These are phyloP conservation scores for Solanum piurae DNA, from an alignment of 257 asterid species.

Conservation along the genomic window DNA sequence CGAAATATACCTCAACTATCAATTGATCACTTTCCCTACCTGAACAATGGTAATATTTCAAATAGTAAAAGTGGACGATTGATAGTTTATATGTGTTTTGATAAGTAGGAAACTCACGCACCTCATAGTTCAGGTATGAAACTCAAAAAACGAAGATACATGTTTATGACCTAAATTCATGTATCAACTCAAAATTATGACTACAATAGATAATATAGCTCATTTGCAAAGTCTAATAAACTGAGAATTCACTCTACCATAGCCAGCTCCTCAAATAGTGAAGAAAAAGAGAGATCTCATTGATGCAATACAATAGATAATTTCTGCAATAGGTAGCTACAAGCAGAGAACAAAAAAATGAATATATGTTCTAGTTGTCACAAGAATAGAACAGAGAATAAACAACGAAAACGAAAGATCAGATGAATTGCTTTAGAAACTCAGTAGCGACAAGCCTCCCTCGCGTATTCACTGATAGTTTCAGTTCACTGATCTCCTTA, in stretches of 20 bases:
- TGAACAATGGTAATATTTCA: too few species aligned
- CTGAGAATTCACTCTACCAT: background rate
- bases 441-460: constrained; percentile 98
- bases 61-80: background rate
- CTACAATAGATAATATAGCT: background rate
- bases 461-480: constrained; percentile 82
- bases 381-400: background rate
- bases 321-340: background rate
- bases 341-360: background rate
- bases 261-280: background rate
- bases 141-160: background rate
- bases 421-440: constrained; percentile 92
- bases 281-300: background rate
- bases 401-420: constrained; percentile 2
- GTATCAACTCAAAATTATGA: background rate
- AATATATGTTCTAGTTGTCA: background rate
- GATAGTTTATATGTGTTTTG: background rate
- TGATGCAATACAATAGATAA: background rate
- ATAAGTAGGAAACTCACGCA: background rate
- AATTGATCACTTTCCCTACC: background rate
- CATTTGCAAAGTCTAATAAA: background rate
- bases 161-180: background rate
- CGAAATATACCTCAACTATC: background rate
- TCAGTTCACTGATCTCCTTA: constrained; percentile 87
- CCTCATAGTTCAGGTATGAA: background rate